A percentile compares a stretch with the other conserved stretches of the same genome.
phyloP scores from a whole-genome alignment of 768 basidiomycete species.

The Boletus rubropictus region DNA sequence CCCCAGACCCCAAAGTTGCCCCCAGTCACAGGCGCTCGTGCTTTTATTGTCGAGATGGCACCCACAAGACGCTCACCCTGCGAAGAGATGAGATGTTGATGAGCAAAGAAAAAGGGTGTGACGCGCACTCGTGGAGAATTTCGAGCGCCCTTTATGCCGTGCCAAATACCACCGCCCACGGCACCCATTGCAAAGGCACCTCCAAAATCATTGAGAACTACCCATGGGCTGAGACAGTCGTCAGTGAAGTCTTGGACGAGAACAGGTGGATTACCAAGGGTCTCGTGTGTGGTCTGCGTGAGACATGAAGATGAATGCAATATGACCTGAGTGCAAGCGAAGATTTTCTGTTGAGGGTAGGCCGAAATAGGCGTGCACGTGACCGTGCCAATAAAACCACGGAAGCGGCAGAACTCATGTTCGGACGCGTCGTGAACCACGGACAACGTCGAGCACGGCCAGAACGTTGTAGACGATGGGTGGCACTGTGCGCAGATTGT shows the following conservation, averaged over 20 bases:
- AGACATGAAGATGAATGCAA: slow-evolving; percentile 51
- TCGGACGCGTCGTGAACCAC: slow-evolving; percentile 20
- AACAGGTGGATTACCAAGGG: slow-evolving; percentile 60
- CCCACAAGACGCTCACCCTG: slow-evolving; percentile 94
- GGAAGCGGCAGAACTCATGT: not conserved
- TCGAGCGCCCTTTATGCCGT: slow-evolving; percentile 95
- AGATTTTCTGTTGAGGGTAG: slow-evolving; percentile 32
- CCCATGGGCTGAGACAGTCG: slow-evolving; percentile 73
- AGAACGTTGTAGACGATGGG: slow-evolving; percentile 13
- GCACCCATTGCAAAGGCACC: slow-evolving; percentile 98
- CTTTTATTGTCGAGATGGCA: slow-evolving; percentile 94
- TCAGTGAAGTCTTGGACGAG: slow-evolving; percentile 1
- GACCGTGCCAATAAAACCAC: slow-evolving; percentile 26
- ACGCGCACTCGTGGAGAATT: slow-evolving; percentile 85
- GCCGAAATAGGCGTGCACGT: slow-evolving; percentile 20
- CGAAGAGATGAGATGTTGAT: not conserved
- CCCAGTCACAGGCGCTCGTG: slow-evolving; percentile 94
- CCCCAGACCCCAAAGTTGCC: slow-evolving; percentile 97
- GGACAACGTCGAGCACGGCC: slow-evolving; percentile 10
- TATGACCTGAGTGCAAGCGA: not conserved
- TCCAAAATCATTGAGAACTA: slow-evolving; percentile 96
- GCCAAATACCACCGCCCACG: slow-evolving; percentile 97
- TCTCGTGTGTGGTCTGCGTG: slow-evolving; percentile 92
- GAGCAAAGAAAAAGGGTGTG: not conserved
- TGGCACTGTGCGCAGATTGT: slow-evolving; percentile 29